phyloP scores from a whole-genome alignment of 1,284 basidiomycete genomes.

The Ustilago bromivora region DNA sequence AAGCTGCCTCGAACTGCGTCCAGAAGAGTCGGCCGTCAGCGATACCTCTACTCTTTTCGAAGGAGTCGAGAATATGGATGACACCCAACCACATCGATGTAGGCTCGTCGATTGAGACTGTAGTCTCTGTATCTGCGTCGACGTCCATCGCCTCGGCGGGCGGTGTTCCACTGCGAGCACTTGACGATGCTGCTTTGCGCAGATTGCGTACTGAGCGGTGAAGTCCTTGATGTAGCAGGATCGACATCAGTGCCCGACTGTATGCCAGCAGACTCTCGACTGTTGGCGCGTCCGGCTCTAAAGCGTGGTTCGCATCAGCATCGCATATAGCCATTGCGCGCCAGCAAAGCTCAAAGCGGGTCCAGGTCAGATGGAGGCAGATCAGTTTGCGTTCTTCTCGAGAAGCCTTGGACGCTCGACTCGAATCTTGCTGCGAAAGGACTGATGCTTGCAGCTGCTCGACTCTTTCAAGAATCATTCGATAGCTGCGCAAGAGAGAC shows the following conservation, averaged over 20 bases:
- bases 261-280: conserved; percentile 33
- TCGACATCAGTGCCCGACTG: conserved; percentile 50
- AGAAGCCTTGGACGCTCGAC: not conserved
- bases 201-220: conserved; percentile 42
- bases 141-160: not conserved
- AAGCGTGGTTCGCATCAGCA: conserved; percentile 19
- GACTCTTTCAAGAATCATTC: conserved; percentile 23
- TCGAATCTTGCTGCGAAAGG: conserved; percentile 15
- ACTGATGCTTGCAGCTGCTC: conserved; percentile 37
- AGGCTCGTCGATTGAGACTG: conserved; percentile 69
- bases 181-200: conserved; percentile 13
- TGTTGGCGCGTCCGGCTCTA: conserved; percentile 62
- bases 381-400: conserved; percentile 20
- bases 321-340: conserved; percentile 43
- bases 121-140: conserved; percentile 57
- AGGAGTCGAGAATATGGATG: conserved; percentile 73
- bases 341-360: conserved; percentile 60
- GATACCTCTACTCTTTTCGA: conserved; percentile 38
- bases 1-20: conserved; percentile 54
- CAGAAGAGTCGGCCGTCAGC: conserved; percentile 37
- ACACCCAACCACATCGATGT: conserved; percentile 83
- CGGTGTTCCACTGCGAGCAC: no score
- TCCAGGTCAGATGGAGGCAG: conserved; percentile 55
- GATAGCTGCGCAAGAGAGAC: conserved; percentile 29
- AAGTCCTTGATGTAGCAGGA: conserved; percentile 58